Evolutionary conservation across 2,329 filamentous ascomycete species (phyloP).

Genomic region (Alternaria sp.): DNA sequence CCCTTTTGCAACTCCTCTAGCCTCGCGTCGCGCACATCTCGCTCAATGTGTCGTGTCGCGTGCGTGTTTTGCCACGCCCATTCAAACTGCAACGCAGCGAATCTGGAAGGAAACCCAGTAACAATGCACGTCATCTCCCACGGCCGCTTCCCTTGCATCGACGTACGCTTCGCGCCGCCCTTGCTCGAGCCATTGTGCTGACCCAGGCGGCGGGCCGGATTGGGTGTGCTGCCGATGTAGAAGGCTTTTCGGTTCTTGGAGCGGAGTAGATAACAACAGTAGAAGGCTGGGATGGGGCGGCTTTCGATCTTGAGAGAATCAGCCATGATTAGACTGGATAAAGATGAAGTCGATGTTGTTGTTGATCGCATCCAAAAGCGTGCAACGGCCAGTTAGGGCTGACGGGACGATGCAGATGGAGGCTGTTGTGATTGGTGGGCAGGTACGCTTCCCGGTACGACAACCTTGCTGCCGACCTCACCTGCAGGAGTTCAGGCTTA

Average conservation of each 20-base stretch:
- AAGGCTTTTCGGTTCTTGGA: slow-evolving; percentile 77
- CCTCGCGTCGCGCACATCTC: slow-evolving; percentile 47
- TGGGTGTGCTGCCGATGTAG: slow-evolving; percentile 92
- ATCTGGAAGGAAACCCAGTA: slow-evolving; percentile 85
- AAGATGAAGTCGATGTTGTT: slow-evolving; percentile 20
- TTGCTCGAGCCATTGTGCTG: slow-evolving; percentile 89
- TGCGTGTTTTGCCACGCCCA: slow-evolving; percentile 94
- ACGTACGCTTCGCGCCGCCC: slow-evolving; percentile 83
- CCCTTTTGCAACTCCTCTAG: slow-evolving; percentile 38
- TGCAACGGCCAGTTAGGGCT: slow-evolving; percentile 22
- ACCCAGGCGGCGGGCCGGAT: slow-evolving; percentile 81
- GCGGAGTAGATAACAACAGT: slow-evolving; percentile 90
- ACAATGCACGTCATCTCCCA: slow-evolving; percentile 85
- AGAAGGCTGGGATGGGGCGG: slow-evolving; percentile 78
- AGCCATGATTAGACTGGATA: slow-evolving; percentile 7
- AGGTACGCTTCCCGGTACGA: slow-evolving; percentile 18
- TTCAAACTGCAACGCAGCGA: slow-evolving; percentile 94
- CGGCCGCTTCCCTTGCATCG: slow-evolving; percentile 72
- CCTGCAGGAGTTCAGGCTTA: slow-evolving; percentile 17
- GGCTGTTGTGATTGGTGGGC: slow-evolving; percentile 23
- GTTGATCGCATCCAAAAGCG: slow-evolving; percentile 25
- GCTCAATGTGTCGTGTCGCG: slow-evolving; percentile 77
- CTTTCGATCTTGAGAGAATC: slow-evolving; percentile 30
- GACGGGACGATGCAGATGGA: slow-evolving; percentile 22
- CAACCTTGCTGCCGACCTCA: slow-evolving; percentile 33